Conservation (phyloP, 495 filamentous ascomycete species). For the Annulohypoxylon nitens region DNA sequence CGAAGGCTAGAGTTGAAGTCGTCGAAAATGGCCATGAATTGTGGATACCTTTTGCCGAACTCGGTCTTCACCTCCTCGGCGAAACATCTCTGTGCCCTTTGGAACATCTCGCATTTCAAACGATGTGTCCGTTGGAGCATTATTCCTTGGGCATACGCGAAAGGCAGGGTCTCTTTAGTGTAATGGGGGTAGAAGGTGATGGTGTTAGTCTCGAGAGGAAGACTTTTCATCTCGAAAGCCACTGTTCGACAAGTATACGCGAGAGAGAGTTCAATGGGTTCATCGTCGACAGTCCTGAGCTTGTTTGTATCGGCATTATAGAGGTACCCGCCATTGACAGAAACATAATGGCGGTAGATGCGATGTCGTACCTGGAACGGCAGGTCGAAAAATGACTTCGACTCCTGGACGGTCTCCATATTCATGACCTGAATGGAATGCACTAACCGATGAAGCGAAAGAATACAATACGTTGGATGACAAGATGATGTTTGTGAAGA, state of each 20-base stretch:
- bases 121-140: background rate
- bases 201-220: background rate
- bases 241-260: background rate
- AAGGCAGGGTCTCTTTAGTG: background rate
- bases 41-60: background rate
- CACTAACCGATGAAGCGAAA: background rate
- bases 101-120: background rate
- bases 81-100: background rate
- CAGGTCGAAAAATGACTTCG: background rate
- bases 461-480: background rate
- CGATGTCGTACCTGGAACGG: background rate
- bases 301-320: background rate
- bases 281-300: background rate
- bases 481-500: background rate
- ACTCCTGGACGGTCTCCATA: no score
- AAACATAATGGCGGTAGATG: slow-evolving; percentile 1
- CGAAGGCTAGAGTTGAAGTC: no score
- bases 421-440: background rate
- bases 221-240: background rate
- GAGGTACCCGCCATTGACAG: background rate
- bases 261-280: background rate
- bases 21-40: slow-evolving; percentile 6
- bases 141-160: background rate
- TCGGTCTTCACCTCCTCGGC: background rate
- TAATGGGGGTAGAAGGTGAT: background rate